phyloP scores from a whole-genome alignment of 257 asterid genomes.

The Nicotiana paniculata region DNA sequence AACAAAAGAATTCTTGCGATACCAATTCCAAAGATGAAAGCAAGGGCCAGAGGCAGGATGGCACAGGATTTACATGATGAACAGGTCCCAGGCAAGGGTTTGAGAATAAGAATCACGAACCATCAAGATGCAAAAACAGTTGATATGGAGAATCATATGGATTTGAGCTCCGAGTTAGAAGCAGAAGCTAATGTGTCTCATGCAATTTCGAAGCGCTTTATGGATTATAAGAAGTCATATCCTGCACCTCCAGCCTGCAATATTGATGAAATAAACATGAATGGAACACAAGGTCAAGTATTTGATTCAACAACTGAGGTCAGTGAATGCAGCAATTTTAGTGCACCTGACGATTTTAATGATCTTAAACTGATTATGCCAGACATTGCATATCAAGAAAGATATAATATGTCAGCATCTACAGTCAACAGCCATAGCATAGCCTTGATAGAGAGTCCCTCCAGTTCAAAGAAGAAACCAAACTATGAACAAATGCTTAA shows the following conservation, averaged over 20 bases:
- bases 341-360: not conserved
- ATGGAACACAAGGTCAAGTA: not conserved
- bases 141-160: not conserved
- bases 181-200: not conserved
- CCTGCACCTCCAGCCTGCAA: not conserved
- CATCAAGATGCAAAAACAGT: not conserved
- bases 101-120: not conserved
- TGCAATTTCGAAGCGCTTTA: not conserved
- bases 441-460: not conserved
- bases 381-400: not conserved
- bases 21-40: conserved; percentile 4
- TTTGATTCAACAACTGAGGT: not conserved
- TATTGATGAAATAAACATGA: not conserved
- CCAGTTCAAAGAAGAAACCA: not conserved
- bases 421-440: not conserved
- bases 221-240: not conserved
- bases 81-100: not conserved
- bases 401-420: not conserved
- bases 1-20: not conserved
- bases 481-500: not conserved
- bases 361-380: not conserved
- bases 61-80: not conserved
- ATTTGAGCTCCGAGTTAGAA: conserved; percentile 4
- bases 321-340: conserved; percentile 2
- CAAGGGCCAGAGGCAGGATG: not conserved